These are phyloP conservation scores for Vitis hybrid DNA, from an alignment of 177 flowering plant genomes.

Conservation along the genomic window DNA sequence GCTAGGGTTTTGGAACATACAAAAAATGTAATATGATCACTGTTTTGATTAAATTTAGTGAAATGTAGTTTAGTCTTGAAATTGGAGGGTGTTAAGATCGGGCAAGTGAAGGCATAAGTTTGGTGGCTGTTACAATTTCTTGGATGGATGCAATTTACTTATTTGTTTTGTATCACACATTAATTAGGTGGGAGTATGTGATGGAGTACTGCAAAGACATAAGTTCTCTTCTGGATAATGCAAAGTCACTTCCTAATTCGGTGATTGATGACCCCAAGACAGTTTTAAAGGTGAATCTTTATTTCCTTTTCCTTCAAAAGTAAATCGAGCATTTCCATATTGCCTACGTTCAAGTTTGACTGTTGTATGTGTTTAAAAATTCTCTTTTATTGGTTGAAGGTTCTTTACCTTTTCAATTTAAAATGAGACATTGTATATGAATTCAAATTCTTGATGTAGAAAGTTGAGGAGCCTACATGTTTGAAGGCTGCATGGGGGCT, in stretches of 20 bases:
- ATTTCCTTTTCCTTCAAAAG: neutral
- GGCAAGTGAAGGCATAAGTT: too few species aligned
- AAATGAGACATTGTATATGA: neutral
- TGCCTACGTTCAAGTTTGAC: too few species aligned
- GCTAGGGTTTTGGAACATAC: too few species aligned
- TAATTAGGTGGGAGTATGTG: conserved; percentile 78
- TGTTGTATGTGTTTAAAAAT: too few species aligned
- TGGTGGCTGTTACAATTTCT: too few species aligned
- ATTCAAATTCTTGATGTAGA: conserved; percentile 31
- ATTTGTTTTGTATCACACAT: neutral
- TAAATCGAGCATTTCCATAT: too few species aligned
- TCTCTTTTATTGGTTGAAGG: neutral
- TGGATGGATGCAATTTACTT: neutral
- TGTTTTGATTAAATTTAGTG: neutral
- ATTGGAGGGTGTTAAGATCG: too few species aligned
- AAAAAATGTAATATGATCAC: too few species aligned
- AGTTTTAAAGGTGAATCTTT: conserved; percentile 55
- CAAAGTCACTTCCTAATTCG: conserved; percentile 27
- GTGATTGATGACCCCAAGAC: conserved; percentile 68
- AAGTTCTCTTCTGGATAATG: conserved; percentile 54
- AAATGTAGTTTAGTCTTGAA: neutral
- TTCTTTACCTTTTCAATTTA: neutral
- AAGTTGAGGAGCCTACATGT: conserved; percentile 58
- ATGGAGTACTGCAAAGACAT: conserved; percentile 89
- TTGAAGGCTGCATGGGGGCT: conserved; percentile 98